Conservation (phyloP, 2,329 filamentous ascomycete species). For the Lasiodiplodia hormozganensis region DNA sequence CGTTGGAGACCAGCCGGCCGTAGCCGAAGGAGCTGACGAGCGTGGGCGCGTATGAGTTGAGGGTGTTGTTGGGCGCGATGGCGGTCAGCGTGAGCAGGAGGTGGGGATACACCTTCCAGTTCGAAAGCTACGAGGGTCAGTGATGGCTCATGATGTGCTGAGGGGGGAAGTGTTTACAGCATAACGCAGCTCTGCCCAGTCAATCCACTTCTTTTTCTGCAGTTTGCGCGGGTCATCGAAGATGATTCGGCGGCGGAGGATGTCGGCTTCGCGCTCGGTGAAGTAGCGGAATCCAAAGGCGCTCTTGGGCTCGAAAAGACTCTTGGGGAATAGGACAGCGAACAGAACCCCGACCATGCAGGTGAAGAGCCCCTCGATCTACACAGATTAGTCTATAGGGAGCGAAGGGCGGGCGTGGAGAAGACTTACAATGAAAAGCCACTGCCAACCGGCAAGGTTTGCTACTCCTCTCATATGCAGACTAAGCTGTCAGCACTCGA, state of each 20-base stretch:
- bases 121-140: conserved; percentile 29
- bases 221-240: conserved; percentile 29
- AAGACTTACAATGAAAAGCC: conserved; percentile 54
- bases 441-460: conserved; percentile 62
- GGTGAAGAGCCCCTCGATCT: conserved; percentile 62
- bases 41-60: conserved; percentile 43
- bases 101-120: conserved; percentile 43
- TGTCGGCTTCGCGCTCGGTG: conserved; percentile 50
- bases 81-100: conserved; percentile 43
- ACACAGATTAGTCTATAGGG: neutral
- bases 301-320: conserved; percentile 52
- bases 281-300: conserved; percentile 50
- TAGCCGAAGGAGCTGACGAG: conserved; percentile 40
- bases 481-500: conserved; percentile 38
- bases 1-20: conserved; percentile 39
- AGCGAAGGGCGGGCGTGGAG: neutral
- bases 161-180: conserved; percentile 10
- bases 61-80: conserved; percentile 40
- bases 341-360: conserved; percentile 52
- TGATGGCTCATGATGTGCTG: conserved; percentile 25
- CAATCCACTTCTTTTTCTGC: conserved; percentile 27
- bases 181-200: conserved; percentile 11
- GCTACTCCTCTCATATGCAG: conserved; percentile 58
- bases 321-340: conserved; percentile 55
- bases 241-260: conserved; percentile 42